Evolutionary conservation across 2,329 filamentous ascomycete species (phyloP), one percentile per base, ranked within the genome.

Genomic region (Rhynchosporium agropyri): DNA sequence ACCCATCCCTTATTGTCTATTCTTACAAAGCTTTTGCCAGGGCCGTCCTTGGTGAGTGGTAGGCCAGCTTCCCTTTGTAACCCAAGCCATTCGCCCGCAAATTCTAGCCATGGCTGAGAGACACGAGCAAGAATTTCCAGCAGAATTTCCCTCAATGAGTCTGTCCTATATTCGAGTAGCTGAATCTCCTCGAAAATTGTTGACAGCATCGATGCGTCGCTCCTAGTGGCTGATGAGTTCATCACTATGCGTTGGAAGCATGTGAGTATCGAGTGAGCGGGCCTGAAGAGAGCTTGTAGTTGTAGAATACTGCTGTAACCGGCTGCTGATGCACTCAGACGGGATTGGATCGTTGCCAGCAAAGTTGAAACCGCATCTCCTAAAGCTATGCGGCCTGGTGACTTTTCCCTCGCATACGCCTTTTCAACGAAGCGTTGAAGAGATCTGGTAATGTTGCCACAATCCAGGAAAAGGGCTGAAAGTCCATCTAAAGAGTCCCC

Each of bases 81-180:
- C 0, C 91, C 91, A 64, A 93, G 85, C 90, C 91, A 95, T 70
- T 88, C 85, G 67, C 89, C 83, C 7, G 89, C 79, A 58, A 88
- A 83, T 58, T 86, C 82, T 8, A 90, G 77, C 84, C 88, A 92
- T 0, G 89, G 89, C 33, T 77, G 76, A 1, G 85, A 85, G 1
- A 89, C 85, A 45, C 83, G 79, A 50, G 80, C 79, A 15, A 95
- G 74, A 0, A 94, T 80, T 65, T 91, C 85, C 15, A 87, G 83
- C 71, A 91, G 82, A 38, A 91, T 81, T 28, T 83, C 80, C 26
- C 84, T 83, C 28, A 92, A 76, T 63, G 85, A 83, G 12, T 79
- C 78, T 56, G 86, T 84, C 38, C 83, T 82, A 67, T 90, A 84
- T 63, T 92, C 87, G 4, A 87, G 81, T 10, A 84, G 77, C 58